Conservation (phyloP, 176 grass and related monocot species). For the Aegilops bicornis region DNA sequence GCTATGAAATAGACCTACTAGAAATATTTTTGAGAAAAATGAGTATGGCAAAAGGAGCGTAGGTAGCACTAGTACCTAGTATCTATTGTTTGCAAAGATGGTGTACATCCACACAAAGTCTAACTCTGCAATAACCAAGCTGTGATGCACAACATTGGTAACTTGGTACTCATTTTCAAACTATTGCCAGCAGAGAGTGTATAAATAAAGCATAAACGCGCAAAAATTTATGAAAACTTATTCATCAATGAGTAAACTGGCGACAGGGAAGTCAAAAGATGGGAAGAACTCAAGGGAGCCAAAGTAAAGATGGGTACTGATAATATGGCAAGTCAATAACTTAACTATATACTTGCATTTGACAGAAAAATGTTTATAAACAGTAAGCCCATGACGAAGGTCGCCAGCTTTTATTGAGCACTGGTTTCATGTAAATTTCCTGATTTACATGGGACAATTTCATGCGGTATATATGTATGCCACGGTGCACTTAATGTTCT, state of each 20-base stretch:
- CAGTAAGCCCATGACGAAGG: neutral
- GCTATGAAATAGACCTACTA: neutral
- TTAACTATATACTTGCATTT: neutral
- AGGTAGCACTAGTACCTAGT: neutral
- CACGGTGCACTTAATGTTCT: neutral
- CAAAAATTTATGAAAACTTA: neutral
- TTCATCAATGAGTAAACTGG: neutral
- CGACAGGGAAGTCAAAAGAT: neutral
- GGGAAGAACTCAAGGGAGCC: neutral
- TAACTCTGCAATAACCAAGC: neutral
- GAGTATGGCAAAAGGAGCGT: neutral
- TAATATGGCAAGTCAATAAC: neutral
- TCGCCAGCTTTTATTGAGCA: neutral
- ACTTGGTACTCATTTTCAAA: neutral
- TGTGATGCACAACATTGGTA: constrained; percentile 8
- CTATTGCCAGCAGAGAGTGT: neutral
- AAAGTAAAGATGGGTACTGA: neutral
- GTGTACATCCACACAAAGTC: neutral
- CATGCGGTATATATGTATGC: neutral
- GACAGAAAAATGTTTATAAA: neutral
- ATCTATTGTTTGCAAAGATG: constrained; percentile 1
- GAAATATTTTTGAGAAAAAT: neutral
- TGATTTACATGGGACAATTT: neutral
- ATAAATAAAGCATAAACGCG: neutral
- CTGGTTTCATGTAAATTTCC: neutral